Conservation (phyloP, 495 filamentous ascomycete genomes). For the Ramalina intermedia region DNA sequence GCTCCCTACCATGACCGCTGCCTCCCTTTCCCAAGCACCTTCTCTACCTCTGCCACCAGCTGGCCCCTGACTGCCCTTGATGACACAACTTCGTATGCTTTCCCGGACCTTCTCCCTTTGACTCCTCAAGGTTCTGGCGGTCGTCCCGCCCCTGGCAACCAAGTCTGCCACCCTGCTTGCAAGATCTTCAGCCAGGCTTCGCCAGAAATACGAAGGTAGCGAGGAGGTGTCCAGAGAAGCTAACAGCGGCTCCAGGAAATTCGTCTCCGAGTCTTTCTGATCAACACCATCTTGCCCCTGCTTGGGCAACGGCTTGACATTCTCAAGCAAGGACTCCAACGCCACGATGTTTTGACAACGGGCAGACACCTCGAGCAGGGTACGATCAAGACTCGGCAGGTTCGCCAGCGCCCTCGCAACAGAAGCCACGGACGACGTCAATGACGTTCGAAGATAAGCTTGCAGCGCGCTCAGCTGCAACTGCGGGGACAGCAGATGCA, state of each 20-base stretch:
- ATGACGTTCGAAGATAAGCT: constrained; percentile 59
- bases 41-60: constrained; percentile 28
- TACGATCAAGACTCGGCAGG: constrained; percentile 68
- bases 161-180: constrained; percentile 72
- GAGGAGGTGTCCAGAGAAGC: constrained; percentile 73
- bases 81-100: constrained; percentile 69
- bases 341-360: constrained; percentile 84
- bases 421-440: constrained; percentile 58
- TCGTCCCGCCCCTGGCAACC: constrained; percentile 61
- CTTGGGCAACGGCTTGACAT: constrained; percentile 48
- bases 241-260: constrained; percentile 61
- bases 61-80: constrained; percentile 54
- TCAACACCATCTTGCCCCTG: constrained; percentile 22
- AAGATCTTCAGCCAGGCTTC: constrained; percentile 65
- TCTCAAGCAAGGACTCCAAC: constrained; percentile 62
- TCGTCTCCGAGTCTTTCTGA: constrained; percentile 16
- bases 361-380: constrained; percentile 65
- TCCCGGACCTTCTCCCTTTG: constrained; percentile 63
- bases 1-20: constrained; percentile 85
- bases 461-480: constrained; percentile 66
- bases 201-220: constrained; percentile 82
- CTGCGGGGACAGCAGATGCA: constrained; percentile 71
- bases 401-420: constrained; percentile 61
- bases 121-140: constrained; percentile 61
- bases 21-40: constrained; percentile 71